Base-by-base conservation (phyloP, 306 rosid species). In the Urtica urens region DNA sequence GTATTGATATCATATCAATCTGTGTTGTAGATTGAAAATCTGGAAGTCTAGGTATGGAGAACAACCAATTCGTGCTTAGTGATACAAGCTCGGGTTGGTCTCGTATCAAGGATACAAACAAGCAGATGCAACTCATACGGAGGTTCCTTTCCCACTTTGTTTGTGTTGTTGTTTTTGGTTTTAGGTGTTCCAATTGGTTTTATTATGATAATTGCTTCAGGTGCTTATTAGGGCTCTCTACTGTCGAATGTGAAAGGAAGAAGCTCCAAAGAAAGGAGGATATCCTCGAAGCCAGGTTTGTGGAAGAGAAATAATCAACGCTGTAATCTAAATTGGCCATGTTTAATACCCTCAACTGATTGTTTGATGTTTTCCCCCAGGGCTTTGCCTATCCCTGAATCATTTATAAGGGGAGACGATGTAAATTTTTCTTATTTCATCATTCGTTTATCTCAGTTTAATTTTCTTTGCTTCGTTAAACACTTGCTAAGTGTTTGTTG, bases 351-450 rank as follows among this genome's bases (percentile, higher is more conserved):
- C 0, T 27, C 22, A 11, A 17, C 26, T 31, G 21, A 25, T 31
- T 26, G 44, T 31, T 46, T 12, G 18, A 11, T 25, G 37, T 37
- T 7, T 24, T 22, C 48, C 38, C 17, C 2, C 54, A 74, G 75
- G 44, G 55, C 57, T 23, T 68, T 83, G 75, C 57, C n/a, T n/a
- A n/a, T n/a, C n/a, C n/a, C 78, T 0, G 96, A 88, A 37, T 83
- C 92, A 16, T 19, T 87, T 51, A 54, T 80, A 24, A 67, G 94
- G 65, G 77, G 80, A 71, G 96, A 83, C 46, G 86, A 87, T 72
- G 96, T 87, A 60, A 70, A 87, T 59, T 37, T 13, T 46, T 2
- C n/a, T 12, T 23, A n/a, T 47, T 10, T 6, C 34, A 39, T 19
- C 28, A 18, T 39, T 41, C 17, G 22, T 5, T 20, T 27, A 0